Conservation (phyloP, 2,329 filamentous ascomycete genomes). For the Apiospora malaysiana region DNA sequence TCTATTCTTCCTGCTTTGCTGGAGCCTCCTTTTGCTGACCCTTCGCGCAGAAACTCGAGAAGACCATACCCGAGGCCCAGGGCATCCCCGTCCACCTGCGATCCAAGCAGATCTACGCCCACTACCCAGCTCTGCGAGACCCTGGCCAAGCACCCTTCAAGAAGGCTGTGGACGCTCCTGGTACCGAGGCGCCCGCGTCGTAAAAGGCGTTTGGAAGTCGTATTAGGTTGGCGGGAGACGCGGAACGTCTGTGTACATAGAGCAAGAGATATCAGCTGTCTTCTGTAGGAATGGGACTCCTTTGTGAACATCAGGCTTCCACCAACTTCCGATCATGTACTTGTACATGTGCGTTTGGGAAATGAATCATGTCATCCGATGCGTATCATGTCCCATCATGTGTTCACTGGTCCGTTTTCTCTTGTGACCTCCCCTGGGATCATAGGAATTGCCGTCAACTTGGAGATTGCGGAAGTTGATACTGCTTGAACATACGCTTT, state of each 20-base stretch:
- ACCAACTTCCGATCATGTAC: not conserved
- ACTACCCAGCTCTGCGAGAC: slow-evolving; percentile 50
- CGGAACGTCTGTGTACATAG: slow-evolving; percentile 24
- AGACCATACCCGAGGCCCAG: slow-evolving; percentile 77
- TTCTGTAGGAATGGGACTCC: slow-evolving; percentile 11
- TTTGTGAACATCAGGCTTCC: not conserved
- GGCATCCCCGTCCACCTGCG: slow-evolving; percentile 77
- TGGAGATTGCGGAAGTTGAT: not conserved
- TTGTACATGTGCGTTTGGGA: not conserved
- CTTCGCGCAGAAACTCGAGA: slow-evolving; percentile 72
- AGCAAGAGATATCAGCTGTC: slow-evolving; percentile 23
- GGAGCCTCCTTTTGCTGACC: not conserved
- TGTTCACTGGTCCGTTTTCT: too few species aligned
- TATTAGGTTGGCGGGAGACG: not conserved
- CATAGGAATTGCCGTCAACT: not conserved
- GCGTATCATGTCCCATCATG: not conserved
- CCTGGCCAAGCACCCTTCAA: slow-evolving; percentile 37
- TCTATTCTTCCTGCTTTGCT: not conserved
- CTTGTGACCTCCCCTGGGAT: too few species aligned
- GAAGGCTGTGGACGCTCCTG: slow-evolving; percentile 39
- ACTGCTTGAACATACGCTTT: not conserved
- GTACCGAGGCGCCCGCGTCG: slow-evolving; percentile 25
- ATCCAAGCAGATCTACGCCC: slow-evolving; percentile 66
- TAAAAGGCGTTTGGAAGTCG: not conserved
- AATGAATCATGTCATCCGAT: not conserved